Evolutionary conservation across 495 filamentous ascomycete species (phyloP).

Genomic region (Aspergillus sclerotiicarbonarius): DNA sequence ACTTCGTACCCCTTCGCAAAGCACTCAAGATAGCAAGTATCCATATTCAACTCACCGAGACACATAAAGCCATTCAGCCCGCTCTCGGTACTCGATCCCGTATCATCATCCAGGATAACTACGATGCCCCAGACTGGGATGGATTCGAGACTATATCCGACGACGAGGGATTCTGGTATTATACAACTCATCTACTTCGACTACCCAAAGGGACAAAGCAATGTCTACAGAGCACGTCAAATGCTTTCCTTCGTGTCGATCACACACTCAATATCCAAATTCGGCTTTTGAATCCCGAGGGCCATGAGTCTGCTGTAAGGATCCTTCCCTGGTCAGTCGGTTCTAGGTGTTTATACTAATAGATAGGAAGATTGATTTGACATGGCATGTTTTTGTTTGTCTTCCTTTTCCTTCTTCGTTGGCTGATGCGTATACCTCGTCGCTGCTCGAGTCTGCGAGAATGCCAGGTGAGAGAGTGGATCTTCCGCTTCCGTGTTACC

Average conservation of each 20-base stretch:
- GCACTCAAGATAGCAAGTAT: neutral
- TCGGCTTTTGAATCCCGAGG: neutral
- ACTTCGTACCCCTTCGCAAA: neutral
- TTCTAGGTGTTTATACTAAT: neutral
- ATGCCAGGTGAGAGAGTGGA: neutral
- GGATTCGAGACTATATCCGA: neutral
- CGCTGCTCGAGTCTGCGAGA: neutral
- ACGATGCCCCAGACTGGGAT: neutral
- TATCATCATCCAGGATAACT: neutral
- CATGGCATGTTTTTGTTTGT: neutral
- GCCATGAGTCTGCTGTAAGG: neutral
- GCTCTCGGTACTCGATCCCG: neutral
- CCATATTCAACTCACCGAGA: neutral
- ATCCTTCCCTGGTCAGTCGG: neutral
- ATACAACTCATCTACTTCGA: neutral
- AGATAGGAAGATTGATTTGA: neutral
- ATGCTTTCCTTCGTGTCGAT: neutral
- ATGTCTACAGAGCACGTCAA: neutral
- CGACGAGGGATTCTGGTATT: neutral
- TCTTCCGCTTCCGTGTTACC: neutral
- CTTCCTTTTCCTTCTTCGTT: neutral
- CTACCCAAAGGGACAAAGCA: neutral
- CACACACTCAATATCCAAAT: neutral
- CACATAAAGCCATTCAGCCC: neutral
- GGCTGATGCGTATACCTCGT: neutral